Evolutionary conservation across 257 asterid species (phyloP), one percentile per base, ranked within the genome.

Genomic region (Marsdenia floribunda): DNA sequence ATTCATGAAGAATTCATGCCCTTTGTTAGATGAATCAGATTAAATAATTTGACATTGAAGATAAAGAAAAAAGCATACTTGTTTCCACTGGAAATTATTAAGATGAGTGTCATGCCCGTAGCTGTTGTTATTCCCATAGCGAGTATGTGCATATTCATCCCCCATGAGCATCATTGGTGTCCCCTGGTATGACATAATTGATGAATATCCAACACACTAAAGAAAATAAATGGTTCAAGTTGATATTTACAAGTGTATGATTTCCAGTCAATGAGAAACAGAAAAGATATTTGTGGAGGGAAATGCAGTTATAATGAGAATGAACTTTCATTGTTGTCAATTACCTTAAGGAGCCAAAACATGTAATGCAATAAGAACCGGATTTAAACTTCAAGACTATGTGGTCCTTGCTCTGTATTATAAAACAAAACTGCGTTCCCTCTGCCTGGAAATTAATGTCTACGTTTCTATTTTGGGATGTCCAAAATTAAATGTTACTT

Each of bases 111-210:
- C 99, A 82, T 92, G 97, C 73, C 99, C 99, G 73, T 94, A 94
- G 76, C 99, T 94, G 85, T 94, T 94, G 82, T 94, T 94, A 80
- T 94, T 94, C 77, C 97, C 99, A 71, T 79, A 79, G 71, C 99
- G 97, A 75, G 97, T 94, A 79, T 94, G 99, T 21, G 86, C 99
- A 79, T 94, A 94, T 79, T 94, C 99, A 88, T 94, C 99, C 77
- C 98, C 99, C 99, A 92, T 92, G 79, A 94, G 90, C 97, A 94
- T 92, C 99, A 94, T 94, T 22, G 99, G 97, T 71, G 96, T 89
- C 73, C 98, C 98, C 98, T 93, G 75, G 68, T 57, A 80, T 79
- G 73, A 74, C 68, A 50, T 9, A 75, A 46, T 76, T 77, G 79
- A 76, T 50, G 53, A 84, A 70, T 76, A 58, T 65, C 40, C 65